phyloP scores from a whole-genome alignment of 768 basidiomycete genomes.

The Panaeolus cyanescens region DNA sequence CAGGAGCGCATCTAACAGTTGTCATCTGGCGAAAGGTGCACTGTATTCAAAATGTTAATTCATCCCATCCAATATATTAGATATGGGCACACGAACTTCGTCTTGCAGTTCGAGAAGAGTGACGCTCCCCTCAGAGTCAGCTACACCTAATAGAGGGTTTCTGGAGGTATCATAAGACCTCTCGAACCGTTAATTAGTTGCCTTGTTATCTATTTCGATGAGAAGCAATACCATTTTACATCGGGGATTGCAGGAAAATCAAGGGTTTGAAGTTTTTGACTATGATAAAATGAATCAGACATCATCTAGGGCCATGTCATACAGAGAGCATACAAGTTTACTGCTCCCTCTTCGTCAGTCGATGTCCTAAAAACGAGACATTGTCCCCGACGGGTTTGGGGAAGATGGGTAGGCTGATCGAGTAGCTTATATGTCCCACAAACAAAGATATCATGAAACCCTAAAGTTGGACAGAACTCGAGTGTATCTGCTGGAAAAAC shows the following conservation, averaged over 20 bases:
- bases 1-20: constrained; percentile 48
- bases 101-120: constrained; percentile 62
- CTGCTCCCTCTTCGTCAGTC: constrained; percentile 23
- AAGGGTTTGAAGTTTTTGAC: constrained; percentile 66
- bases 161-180: constrained; percentile 60
- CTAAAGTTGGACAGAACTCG: constrained; percentile 83
- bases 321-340: constrained; percentile 33
- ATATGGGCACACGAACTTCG: no score
- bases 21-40: constrained; percentile 38
- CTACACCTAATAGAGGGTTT: constrained; percentile 64
- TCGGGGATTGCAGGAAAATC: constrained; percentile 84
- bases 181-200: constrained; percentile 1
- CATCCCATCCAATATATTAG: no score
- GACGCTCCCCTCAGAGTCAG: constrained; percentile 84
- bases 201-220: neutral
- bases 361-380: constrained; percentile 67
- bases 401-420: constrained; percentile 24
- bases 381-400: constrained; percentile 56
- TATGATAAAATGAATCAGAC: constrained; percentile 18
- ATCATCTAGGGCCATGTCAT: neutral
- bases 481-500: constrained; percentile 85
- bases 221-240: constrained; percentile 79
- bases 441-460: constrained; percentile 64
- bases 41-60: constrained; percentile 28
- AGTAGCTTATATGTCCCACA: constrained; percentile 93